Conservation (phyloP, 1,139 yeast genomes). For the Dujonia santamariae region DNA sequence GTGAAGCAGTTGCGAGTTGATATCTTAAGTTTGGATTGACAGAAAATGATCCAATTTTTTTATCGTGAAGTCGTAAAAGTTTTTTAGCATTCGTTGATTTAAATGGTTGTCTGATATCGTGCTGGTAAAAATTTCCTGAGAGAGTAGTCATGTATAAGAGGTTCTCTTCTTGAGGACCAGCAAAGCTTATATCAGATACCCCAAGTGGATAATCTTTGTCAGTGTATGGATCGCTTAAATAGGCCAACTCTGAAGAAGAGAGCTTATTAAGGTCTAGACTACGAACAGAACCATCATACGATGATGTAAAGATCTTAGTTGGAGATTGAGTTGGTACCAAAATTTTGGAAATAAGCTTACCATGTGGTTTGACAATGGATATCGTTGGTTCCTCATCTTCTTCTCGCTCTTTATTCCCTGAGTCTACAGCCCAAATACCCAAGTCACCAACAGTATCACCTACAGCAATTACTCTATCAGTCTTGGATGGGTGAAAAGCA, state of each 20-base stretch:
- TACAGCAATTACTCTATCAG: constrained; percentile 65
- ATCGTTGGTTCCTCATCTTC: constrained; percentile 53
- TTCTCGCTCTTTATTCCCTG: constrained; percentile 17
- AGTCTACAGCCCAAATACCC: constrained; percentile 85
- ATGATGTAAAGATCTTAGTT: constrained; percentile 59
- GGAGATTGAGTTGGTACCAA: constrained; percentile 49
- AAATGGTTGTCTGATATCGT: constrained; percentile 59
- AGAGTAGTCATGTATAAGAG: constrained; percentile 71
- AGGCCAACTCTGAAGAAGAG: constrained; percentile 55
- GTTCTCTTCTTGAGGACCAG: constrained; percentile 41
- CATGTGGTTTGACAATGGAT: constrained; percentile 68
- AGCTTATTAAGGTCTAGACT: constrained; percentile 62
- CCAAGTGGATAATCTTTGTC: constrained; percentile 44
- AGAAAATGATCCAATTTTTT: constrained; percentile 86
- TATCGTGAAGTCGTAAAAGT: constrained; percentile 68
- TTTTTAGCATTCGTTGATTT: constrained; percentile 19
- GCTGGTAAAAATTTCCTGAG: constrained; percentile 69
- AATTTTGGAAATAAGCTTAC: constrained; percentile 67
- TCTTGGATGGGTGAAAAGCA: constrained; percentile 69
- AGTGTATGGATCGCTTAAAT: constrained; percentile 49
- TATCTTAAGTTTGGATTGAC: constrained; percentile 61
- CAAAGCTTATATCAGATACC: constrained; percentile 58
- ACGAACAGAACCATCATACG: constrained; percentile 87
- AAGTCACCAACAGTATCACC: constrained; percentile 85
- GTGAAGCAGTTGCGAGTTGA: constrained; percentile 80